phyloP scores from a whole-genome alignment of 768 basidiomycete genomes.

The Leccinellum luteum region DNA sequence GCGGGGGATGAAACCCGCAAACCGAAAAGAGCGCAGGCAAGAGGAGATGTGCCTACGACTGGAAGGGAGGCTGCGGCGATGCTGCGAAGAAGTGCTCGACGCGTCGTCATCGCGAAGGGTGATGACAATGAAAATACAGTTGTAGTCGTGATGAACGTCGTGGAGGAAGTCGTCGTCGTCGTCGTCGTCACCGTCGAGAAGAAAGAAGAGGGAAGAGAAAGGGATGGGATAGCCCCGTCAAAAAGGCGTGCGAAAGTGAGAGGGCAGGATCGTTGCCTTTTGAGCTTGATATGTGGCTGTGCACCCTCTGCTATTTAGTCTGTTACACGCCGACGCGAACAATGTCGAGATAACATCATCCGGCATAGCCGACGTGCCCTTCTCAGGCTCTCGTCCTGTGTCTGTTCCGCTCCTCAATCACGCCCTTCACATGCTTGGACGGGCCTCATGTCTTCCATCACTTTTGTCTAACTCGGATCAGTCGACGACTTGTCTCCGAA shows the following conservation, averaged over 20 bases:
- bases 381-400: not conserved
- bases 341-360: constrained; percentile 7
- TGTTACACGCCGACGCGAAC: constrained; percentile 5
- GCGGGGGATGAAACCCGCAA: constrained; percentile 68
- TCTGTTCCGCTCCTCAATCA: constrained; percentile 15
- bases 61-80: constrained; percentile 25
- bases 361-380: not conserved
- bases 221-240: constrained; percentile 22
- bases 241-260: constrained; percentile 31
- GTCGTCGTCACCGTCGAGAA: constrained; percentile 30
- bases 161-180: constrained; percentile 18
- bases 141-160: constrained; percentile 9
- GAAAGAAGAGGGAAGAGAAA: constrained; percentile 22
- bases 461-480: constrained; percentile 19
- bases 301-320: not conserved
- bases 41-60: constrained; percentile 20
- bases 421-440: constrained; percentile 15
- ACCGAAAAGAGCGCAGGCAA: constrained; percentile 44
- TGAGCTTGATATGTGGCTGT: constrained; percentile 33
- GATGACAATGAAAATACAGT: not conserved
- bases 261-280: constrained; percentile 27
- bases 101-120: constrained; percentile 21
- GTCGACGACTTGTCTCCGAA: constrained; percentile 5
- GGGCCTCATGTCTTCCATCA: constrained; percentile 19
- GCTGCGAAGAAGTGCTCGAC: constrained; percentile 18